phyloP scores from a whole-genome alignment of 2,329 filamentous ascomycete species.

The Emmonsiellopsis sp. region DNA sequence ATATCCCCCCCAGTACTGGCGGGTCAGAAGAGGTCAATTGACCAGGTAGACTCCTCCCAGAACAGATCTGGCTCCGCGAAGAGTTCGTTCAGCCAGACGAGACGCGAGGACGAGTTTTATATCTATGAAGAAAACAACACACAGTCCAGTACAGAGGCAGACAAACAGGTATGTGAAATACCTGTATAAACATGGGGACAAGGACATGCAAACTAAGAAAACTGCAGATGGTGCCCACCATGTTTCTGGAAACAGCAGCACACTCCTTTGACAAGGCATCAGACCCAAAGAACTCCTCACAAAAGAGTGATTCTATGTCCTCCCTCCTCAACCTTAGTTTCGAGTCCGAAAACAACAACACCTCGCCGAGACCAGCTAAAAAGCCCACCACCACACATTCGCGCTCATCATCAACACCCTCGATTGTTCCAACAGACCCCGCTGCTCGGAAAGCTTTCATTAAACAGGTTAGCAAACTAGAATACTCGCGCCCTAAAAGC shows the following conservation, averaged over 20 bases:
- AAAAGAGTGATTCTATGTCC: conserved; percentile 8
- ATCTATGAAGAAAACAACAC: conserved; percentile 14
- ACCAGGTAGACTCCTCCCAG: conserved; percentile 25
- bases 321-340: conserved; percentile 12
- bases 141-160: conserved; percentile 9
- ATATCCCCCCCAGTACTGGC: conserved; percentile 25
- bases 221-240: background rate
- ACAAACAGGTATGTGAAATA: conserved; percentile 11
- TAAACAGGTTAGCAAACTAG: conserved; percentile 23
- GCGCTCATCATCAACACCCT: conserved; percentile 8
- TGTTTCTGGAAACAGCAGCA: conserved; percentile 1
- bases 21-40: conserved; percentile 32
- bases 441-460: conserved; percentile 30
- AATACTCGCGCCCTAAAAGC: background rate
- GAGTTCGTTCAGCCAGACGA: conserved; percentile 12
- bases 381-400: conserved; percentile 12
- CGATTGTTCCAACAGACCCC: conserved; percentile 24
- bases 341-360: conserved; percentile 12
- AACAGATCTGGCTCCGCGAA: conserved; percentile 10
- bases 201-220: background rate
- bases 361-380: conserved; percentile 10
- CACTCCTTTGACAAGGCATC: background rate
- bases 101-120: conserved; percentile 11
- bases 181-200: background rate
- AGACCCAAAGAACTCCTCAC: background rate